Conservation (phyloP, 495 filamentous ascomycete genomes). For the Podospora fimiseda region DNA sequence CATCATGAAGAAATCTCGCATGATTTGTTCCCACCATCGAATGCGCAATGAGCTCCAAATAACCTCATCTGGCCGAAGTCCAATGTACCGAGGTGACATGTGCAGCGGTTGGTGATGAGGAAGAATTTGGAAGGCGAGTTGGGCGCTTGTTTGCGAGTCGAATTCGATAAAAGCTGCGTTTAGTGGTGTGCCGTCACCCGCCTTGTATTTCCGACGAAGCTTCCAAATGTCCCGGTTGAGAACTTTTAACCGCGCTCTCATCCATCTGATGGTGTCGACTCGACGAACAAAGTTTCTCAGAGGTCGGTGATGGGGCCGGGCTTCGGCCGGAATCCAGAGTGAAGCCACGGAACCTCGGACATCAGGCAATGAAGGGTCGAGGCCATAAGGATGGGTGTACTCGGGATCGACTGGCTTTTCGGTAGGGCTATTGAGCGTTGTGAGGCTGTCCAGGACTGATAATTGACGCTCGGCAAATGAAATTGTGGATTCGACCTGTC, state of each 20-base stretch:
- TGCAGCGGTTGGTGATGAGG: constrained; percentile 74
- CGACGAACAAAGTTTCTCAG: constrained; percentile 47
- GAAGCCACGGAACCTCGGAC: constrained; percentile 65
- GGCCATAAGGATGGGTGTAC: constrained; percentile 36
- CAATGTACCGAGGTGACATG: constrained; percentile 79
- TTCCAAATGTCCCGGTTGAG: constrained; percentile 65
- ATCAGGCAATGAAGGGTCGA: constrained; percentile 31
- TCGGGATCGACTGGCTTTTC: constrained; percentile 18
- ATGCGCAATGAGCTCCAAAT: constrained; percentile 80
- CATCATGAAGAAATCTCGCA: constrained; percentile 59
- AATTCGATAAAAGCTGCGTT: constrained; percentile 80
- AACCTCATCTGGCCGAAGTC: constrained; percentile 69
- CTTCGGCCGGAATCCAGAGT: constrained; percentile 65
- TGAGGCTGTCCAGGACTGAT: constrained; percentile 10
- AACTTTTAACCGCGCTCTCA: constrained; percentile 64
- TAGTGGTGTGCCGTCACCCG: constrained; percentile 43
- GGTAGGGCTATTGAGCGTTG: not conserved
- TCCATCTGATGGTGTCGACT: constrained; percentile 84
- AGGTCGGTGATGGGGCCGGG: constrained; percentile 44
- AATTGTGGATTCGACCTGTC: constrained; percentile 12
- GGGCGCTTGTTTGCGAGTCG: constrained; percentile 65
- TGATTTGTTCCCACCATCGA: constrained; percentile 70
- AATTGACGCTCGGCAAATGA: constrained; percentile 18
- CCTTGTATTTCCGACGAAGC: constrained; percentile 43
- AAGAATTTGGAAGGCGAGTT: constrained; percentile 73